phyloP scores from a whole-genome alignment of 2,329 filamentous ascomycete species.

The Diaporthe velutina region DNA sequence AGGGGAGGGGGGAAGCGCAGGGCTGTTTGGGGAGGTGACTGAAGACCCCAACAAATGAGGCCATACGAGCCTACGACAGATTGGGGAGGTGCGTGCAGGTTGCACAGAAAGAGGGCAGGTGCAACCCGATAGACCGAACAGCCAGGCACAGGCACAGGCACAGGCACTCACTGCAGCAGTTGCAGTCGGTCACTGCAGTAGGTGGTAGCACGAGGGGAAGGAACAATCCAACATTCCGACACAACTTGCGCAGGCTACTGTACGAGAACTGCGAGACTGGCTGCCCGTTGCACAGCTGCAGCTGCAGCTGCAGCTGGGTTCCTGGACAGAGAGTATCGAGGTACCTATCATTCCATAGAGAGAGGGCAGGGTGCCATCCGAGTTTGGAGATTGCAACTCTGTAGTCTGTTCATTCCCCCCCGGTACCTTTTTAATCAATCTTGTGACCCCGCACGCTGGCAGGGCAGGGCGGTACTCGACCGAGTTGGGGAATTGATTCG shows the following conservation, averaged over 20 bases:
- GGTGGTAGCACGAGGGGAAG: not conserved
- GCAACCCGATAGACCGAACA: not conserved
- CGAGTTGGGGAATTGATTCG: conserved; percentile 25
- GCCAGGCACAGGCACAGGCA: not conserved
- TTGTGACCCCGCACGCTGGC: not conserved
- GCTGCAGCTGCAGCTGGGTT: not conserved
- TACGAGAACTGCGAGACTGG: not conserved
- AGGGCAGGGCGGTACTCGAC: not conserved
- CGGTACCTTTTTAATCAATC: conserved; percentile 2
- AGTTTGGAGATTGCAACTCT: conserved; percentile 15
- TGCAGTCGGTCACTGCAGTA: not conserved
- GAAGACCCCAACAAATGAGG: conserved; percentile 16
- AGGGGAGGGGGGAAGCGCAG: no score
- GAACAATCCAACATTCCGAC: not conserved
- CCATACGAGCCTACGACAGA: conserved; percentile 8
- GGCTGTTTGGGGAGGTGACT: no score
- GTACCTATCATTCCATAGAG: no score
- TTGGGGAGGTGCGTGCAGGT: conserved; percentile 18
- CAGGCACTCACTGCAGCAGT: not conserved
- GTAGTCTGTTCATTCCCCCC: conserved; percentile 4
- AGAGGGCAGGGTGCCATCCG: conserved; percentile 6
- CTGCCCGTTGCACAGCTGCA: not conserved
- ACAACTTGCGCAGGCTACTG: not conserved
- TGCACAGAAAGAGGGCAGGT: not conserved
- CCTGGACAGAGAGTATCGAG: not conserved